Percentiles rank a stretch among this genome's conserved stretches.
Evolutionary conservation across 164 flowering plant genomes (phyloP).

Genomic region (Aristolochia fimbriata): DNA sequence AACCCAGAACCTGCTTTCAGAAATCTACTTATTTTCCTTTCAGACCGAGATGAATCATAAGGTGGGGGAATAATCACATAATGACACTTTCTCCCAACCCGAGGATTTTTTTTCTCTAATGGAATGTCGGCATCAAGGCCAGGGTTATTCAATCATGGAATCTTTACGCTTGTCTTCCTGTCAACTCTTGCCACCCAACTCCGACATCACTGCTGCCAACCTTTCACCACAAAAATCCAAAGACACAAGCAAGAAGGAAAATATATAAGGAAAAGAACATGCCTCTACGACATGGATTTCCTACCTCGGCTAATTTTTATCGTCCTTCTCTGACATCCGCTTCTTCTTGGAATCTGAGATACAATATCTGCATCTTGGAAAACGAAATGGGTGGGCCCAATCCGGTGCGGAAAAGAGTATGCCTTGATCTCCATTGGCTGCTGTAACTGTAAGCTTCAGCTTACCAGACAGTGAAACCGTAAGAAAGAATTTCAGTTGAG

Average conservation of each 20-base stretch:
- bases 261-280: not conserved
- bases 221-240: slow-evolving; percentile 6
- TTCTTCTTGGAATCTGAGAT: slow-evolving; percentile 1
- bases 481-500: too few relatives aligned
- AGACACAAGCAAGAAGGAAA: not conserved
- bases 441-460: not conserved
- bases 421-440: slow-evolving; percentile 1
- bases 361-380: not conserved
- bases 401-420: not conserved
- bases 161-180: slow-evolving; percentile 5
- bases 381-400: not conserved
- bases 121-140: too few relatives aligned
- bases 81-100: not conserved
- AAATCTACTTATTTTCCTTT: slow-evolving; percentile 1
- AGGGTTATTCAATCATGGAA: slow-evolving; percentile 4
- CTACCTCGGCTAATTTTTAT: not conserved
- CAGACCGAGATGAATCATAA: not conserved
- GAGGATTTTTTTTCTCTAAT: not conserved
- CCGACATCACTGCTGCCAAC: not conserved
- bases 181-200: slow-evolving; percentile 3
- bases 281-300: not conserved
- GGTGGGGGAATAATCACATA: not conserved
- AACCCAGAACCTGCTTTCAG: not conserved
- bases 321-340: not conserved
- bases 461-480: not conserved